Base-by-base conservation (phyloP, 2,329 filamentous ascomycete genomes). In the Alternaria ethzedia region DNA sequence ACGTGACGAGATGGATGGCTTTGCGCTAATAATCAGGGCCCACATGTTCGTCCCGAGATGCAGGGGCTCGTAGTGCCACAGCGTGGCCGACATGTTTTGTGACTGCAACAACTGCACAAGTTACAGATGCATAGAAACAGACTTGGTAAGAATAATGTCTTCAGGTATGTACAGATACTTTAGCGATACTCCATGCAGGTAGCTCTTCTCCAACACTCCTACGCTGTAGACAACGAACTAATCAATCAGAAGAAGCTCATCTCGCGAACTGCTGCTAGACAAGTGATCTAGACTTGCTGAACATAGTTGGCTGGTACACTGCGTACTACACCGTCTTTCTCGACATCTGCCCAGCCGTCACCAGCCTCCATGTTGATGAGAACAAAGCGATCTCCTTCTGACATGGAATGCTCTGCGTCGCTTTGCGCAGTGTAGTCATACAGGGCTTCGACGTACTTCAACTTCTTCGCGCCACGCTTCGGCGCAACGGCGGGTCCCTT, bases 311-410 rank as follows among this genome's bases (percentile, higher is more conserved):
- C 94, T 49, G 96, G 96, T 57, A 99, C 96, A 78, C 94, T 97
- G 76, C 90, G 94, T 52, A 90, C 93, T 44, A 89, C 84, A 2
- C 94, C 94, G 17, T 93, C 94, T 80, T 93, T 94, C 83, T 98
- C 96, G 17, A 99, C 96, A 82, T 98, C 96, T 26, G 90, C 93
- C 96, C 96, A 99, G 0, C 96, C 96, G 82, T 98, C 96, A 2
- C 96, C 96, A 0, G 90, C 87, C 76, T 98, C 95, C 60, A 92
- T 90, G 73, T 90, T 94, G 65, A 97, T 89, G 30, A 99, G 84
- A 43, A 99, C 94, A 74, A 99, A 96, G 55, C 90, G 87, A 81
- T 99, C 96, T 1, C 96, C 96, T 80, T 97, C 95, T 1, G 79
- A 79, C 93, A 99, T 99, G 74, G 86, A 93, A 80, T 95, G 94